Base-by-base conservation (phyloP, 257 asterid species). In the Eucommia ulmoides region DNA sequence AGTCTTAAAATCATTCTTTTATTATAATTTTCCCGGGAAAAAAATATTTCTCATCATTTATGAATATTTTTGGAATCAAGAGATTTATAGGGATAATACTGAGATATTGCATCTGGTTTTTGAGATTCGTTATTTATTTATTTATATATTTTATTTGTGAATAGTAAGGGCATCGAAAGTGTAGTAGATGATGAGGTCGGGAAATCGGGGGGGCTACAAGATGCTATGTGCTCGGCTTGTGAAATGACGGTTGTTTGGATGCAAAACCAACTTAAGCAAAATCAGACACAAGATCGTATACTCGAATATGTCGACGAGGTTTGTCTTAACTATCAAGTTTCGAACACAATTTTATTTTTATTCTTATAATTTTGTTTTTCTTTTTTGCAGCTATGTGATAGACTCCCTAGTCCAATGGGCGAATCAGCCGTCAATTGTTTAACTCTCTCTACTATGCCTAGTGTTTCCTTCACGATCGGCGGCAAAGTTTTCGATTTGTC, bases 221-320 rank as follows among this genome's bases (percentile, higher is more conserved):
- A 79, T 54, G 83, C 72, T 10, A 76, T 72, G 93, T 91, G 99
- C 75, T 64, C 89, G 23, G 82, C 95, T 64, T 91, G 99, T 72
- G 97, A 91, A 71, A 91, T 91, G 97, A 95, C 99, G 2, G 97
- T 87, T 33, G 82, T 79, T 22, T 91, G 99, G 99, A 91, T 91
- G 99, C 97, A 79, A 59, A 69, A 66, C 68, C 97, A 86, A 52
- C 87, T 91, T 38, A 63, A 47, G 20, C 95, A 83, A 75, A 87
- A 91, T 44, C 82, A 77, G 55, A 83, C 97, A 45, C 79, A 75
- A 65, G 99, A 91, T 23, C 83, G 68, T 64, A 76, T 91, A 50
- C 67, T 91, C 83, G 62, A 68, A 70, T 91, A 87, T 63, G 89
- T 64, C 55, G 77, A 79, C 51, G 83, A 86, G 93, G 98, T 89